These are phyloP conservation scores for Thymus quinquecostatus DNA, from an alignment of 257 asterid genomes.

Conservation along the genomic window DNA sequence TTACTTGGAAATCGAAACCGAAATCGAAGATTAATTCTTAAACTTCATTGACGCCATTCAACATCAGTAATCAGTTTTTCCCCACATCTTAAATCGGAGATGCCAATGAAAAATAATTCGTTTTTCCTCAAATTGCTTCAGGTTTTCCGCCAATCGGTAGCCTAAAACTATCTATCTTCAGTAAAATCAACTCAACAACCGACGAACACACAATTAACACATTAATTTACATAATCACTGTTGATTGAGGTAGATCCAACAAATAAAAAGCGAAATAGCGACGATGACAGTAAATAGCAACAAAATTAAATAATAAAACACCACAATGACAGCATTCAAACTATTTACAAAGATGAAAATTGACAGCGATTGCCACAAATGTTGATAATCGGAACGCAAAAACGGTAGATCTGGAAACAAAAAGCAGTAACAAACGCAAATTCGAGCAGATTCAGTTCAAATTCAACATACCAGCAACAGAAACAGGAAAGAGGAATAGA, in stretches of 20 bases:
- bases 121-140: neutral
- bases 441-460: neutral
- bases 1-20: neutral
- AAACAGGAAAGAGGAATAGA: neutral
- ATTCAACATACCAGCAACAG: neutral
- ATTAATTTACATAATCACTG: slow-evolving; percentile 1
- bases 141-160: neutral
- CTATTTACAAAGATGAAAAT: neutral
- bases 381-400: slow-evolving; percentile 19
- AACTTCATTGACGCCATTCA: neutral
- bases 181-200: slow-evolving; percentile 3
- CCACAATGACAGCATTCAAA: neutral
- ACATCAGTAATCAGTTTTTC: neutral
- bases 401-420: slow-evolving; percentile 35
- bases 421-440: slow-evolving; percentile 18
- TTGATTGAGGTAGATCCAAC: slow-evolving; percentile 24
- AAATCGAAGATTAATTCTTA: neutral
- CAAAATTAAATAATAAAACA: slow-evolving; percentile 7
- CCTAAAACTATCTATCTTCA: neutral
- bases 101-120: neutral
- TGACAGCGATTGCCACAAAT: neutral
- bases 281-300: neutral
- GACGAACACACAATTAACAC: neutral
- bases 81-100: slow-evolving; percentile 4
- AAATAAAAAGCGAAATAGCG: neutral